Evolutionary conservation across 2,329 filamentous ascomycete species (phyloP).

Genomic region (Diaporthe ampelina): DNA sequence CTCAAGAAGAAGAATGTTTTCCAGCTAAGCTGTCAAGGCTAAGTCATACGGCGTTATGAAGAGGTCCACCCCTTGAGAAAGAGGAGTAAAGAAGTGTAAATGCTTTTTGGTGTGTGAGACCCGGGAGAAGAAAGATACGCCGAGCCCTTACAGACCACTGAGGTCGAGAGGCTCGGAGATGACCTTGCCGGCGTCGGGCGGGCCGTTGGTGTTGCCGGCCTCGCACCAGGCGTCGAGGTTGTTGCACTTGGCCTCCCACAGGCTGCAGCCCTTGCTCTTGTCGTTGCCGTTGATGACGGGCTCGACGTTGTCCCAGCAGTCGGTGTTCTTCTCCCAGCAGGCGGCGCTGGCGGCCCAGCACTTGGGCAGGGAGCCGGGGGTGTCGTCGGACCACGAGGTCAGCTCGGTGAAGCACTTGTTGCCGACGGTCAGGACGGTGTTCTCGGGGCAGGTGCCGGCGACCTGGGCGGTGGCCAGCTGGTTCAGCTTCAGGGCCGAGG

Average conservation of each 20-base stretch:
- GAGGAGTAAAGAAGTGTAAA: conserved; percentile 25
- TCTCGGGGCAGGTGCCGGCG: conserved; percentile 4
- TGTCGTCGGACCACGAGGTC: conserved; percentile 24
- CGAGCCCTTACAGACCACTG: conserved; percentile 18
- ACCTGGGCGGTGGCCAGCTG: not conserved
- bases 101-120: not conserved
- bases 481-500: conserved; percentile 6
- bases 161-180: conserved; percentile 22
- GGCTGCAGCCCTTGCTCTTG: conserved; percentile 26
- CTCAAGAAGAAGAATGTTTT: conserved; percentile 2
- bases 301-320: conserved; percentile 29
- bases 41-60: conserved; percentile 34
- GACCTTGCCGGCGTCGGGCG: conserved; percentile 20
- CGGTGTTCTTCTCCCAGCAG: conserved; percentile 28
- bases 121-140: not conserved
- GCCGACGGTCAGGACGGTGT: conserved; percentile 24
- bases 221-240: conserved; percentile 29
- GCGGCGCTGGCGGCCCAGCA: conserved; percentile 29
- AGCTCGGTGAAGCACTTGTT: conserved; percentile 33
- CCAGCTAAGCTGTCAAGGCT: conserved; percentile 32
- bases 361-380: conserved; percentile 15
- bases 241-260: conserved; percentile 31
- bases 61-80: conserved; percentile 11
- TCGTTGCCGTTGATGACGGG: conserved; percentile 34
- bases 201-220: conserved; percentile 23